Conservation (phyloP, 345 rosid genomes). For the Euclidium syriacum region DNA sequence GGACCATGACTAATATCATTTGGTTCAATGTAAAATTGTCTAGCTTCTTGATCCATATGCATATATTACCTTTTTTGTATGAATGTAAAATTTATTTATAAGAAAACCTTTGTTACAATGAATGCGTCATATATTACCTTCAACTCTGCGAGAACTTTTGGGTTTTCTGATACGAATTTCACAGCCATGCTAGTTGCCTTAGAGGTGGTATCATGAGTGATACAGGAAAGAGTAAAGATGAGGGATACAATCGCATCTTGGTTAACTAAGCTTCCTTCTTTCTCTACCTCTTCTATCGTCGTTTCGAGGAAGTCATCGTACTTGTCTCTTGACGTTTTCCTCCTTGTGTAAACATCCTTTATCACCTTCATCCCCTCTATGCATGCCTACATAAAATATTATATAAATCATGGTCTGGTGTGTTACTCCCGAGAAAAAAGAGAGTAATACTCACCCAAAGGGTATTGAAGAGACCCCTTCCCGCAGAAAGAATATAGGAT, state of each 20-base stretch:
- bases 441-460: slow-evolving; percentile 17
- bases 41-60: background rate
- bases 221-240: slow-evolving; percentile 23
- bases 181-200: slow-evolving; percentile 21
- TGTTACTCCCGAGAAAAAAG: background rate
- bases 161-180: slow-evolving; percentile 29
- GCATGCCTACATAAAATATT: slow-evolving; percentile 19
- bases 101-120: too few relatives aligned
- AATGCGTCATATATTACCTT: slow-evolving; percentile 13
- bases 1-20: background rate
- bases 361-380: slow-evolving; percentile 15
- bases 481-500: slow-evolving; percentile 3
- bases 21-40: background rate
- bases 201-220: slow-evolving; percentile 31
- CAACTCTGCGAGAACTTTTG: slow-evolving; percentile 22
- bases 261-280: slow-evolving; percentile 1
- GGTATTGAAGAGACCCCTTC: slow-evolving; percentile 31
- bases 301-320: slow-evolving; percentile 28
- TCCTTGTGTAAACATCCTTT: slow-evolving; percentile 7
- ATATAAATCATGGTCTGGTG: background rate
- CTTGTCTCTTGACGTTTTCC: slow-evolving; percentile 6
- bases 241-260: slow-evolving; percentile 1
- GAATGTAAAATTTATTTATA: too few relatives aligned
- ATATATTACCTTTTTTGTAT: background rate
- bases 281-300: slow-evolving; percentile 22